phyloP scores from a whole-genome alignment of 495 filamentous ascomycete species.

The Penicillium flavigenum region DNA sequence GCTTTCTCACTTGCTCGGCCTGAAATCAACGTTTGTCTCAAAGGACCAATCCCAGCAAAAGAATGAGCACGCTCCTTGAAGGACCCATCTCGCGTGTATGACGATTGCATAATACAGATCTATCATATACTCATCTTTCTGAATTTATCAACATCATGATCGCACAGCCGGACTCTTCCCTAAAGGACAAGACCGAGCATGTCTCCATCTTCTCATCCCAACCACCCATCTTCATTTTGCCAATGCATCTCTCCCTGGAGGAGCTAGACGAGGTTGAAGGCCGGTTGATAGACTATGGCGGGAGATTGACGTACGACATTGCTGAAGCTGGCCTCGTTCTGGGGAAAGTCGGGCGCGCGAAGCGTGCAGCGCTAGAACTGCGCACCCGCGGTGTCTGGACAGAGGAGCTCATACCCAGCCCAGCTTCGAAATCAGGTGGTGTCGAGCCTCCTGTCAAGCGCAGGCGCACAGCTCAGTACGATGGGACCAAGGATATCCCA shows the following conservation, averaged over 20 bases:
- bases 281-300: slow-evolving; percentile 53
- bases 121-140: background rate
- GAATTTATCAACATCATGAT: background rate
- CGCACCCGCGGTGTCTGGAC: slow-evolving; percentile 61
- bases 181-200: slow-evolving; percentile 1
- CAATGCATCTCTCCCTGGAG: slow-evolving; percentile 62
- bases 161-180: slow-evolving; percentile 5
- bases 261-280: slow-evolving; percentile 63
- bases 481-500: background rate
- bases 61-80: background rate
- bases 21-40: background rate
- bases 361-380: slow-evolving; percentile 75
- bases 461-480: slow-evolving; percentile 11
- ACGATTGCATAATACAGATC: background rate
- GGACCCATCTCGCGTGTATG: background rate
- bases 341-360: slow-evolving; percentile 64
- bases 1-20: background rate
- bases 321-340: slow-evolving; percentile 72
- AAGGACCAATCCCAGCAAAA: background rate
- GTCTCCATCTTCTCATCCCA: slow-evolving; percentile 23
- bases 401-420: slow-evolving; percentile 44
- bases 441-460: slow-evolving; percentile 29
- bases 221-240: slow-evolving; percentile 72
- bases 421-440: background rate
- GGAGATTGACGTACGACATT: slow-evolving; percentile 67